Base-by-base conservation (phyloP, 495 filamentous ascomycete genomes). In the Pseudoneurospora amorphoporcata region DNA sequence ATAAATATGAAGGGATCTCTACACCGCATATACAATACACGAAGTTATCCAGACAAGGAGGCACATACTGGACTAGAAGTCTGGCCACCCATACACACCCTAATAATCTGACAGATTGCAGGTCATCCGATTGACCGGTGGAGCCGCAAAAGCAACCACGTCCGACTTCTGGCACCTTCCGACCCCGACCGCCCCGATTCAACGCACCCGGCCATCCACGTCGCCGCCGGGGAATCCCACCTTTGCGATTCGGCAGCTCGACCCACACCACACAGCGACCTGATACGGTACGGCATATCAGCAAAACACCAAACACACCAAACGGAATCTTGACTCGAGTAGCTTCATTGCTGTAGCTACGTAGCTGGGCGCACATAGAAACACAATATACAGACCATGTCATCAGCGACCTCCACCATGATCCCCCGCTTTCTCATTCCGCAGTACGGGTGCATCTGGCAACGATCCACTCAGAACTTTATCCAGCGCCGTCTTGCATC, bases 371-470 rank as follows among this genome's bases (percentile, higher is more conserved):
- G 68, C 70, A 35, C 68, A 17, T 42, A 14, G 69, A 12, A 39
- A 68, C 43, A 41, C 17, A 65, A 19, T 37, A 23, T 39, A 70
- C 70, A 43, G n/a, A 37, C 39, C 73, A 79, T 73, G 71, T 84
- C 84, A 80, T 77, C 82, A 16, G 75, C 78, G 43, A 76, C 82
- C 37, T 73, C 81, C 1, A 77, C 81, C 1, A 77, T 81, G 69
- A 87, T 87, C 70, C 86, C 86, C 29, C 85, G 86, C 12, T 87
- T 87, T 72, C 81, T 87, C 8, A 81, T 88, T n/a, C 85, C 86
- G 2, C 85, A 85, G 73, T 77, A 79, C 70, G 78, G 84, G 53
- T 74, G 78, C 16, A 80, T 87, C 71, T 87, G 86, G 86, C 82
- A 81, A 17, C 76, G 75, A 23, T 16, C 17, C 41, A 37, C 19